Evolutionary conservation across 1,284 basidiomycete genomes (phyloP).

Genomic region (Fereydounia khargensis): DNA sequence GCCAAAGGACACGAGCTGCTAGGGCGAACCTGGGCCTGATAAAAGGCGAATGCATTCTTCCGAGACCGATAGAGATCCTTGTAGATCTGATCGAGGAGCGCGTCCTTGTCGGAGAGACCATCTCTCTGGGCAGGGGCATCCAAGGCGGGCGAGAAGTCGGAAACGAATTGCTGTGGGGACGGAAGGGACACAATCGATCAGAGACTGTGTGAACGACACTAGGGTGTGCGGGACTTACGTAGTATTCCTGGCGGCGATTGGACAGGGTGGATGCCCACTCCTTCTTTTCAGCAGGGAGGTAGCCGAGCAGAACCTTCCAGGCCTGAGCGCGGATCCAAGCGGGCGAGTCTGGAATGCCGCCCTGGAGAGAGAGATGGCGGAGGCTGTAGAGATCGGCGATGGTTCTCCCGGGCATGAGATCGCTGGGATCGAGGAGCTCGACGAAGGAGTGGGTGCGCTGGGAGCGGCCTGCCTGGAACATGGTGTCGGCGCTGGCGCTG

Average conservation of each 20-base stretch:
- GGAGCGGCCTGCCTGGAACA: no score
- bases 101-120: slow-evolving; percentile 23
- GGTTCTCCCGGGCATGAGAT: slow-evolving; percentile 43
- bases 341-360: slow-evolving; percentile 30
- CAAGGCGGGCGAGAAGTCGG: slow-evolving; percentile 33
- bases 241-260: slow-evolving; percentile 45
- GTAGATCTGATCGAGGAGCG: slow-evolving; percentile 49
- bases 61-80: slow-evolving; percentile 43
- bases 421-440: slow-evolving; percentile 38
- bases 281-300: slow-evolving; percentile 46
- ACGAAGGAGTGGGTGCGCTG: slow-evolving; percentile 23
- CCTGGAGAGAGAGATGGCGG: slow-evolving; percentile 39
- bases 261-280: slow-evolving; percentile 37
- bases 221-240: no score
- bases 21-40: slow-evolving; percentile 22
- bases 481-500: no score
- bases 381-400: slow-evolving; percentile 44
- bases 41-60: slow-evolving; percentile 49
- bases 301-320: slow-evolving; percentile 52
- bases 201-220: not conserved
- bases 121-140: not conserved
- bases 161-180: no score
- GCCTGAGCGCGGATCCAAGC: slow-evolving; percentile 50
- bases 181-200: not conserved
- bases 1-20: slow-evolving; percentile 29